Evolutionary conservation across 148 eudicot species (phyloP).

Genomic region (Cornus controversa): DNA sequence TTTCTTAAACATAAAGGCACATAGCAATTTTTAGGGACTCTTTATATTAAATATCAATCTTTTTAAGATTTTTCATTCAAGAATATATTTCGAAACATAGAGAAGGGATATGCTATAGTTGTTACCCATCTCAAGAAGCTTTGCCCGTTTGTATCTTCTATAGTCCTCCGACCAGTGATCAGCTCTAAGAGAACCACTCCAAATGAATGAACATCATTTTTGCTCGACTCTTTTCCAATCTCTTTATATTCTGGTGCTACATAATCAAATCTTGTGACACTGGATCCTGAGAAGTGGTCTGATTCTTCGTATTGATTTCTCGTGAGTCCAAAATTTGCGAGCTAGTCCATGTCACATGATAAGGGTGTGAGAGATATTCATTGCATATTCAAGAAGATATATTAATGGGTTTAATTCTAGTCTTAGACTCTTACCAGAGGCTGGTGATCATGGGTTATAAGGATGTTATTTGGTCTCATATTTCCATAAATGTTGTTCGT

Average conservation of each 20-base stretch:
- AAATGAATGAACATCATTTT: constrained; percentile 28
- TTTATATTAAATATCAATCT: background rate
- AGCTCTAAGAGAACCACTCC: constrained; percentile 33
- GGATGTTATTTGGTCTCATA: constrained; percentile 27
- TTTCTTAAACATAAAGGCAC: too few relatives aligned
- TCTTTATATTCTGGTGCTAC: constrained; percentile 29
- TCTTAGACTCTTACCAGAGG: constrained; percentile 21
- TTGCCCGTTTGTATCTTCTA: constrained; percentile 21
- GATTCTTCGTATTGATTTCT: constrained; percentile 21
- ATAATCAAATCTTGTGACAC: constrained; percentile 22
- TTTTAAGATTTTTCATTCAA: background rate
- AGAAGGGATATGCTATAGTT: background rate
- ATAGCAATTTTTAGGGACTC: background rate
- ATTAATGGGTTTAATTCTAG: background rate
- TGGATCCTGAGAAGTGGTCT: background rate
- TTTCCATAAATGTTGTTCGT: constrained; percentile 17
- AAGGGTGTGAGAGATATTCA: too few relatives aligned
- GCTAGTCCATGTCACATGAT: constrained; percentile 13
- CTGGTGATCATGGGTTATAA: constrained; percentile 33
- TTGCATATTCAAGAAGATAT: too few relatives aligned
- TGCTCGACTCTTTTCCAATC: constrained; percentile 18
- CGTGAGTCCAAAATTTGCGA: constrained; percentile 24
- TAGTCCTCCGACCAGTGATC: constrained; percentile 32
- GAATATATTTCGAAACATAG: background rate
- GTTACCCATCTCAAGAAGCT: constrained; percentile 33